Percentiles rank a stretch among this genome's conserved stretches.
Conservation (phyloP, 805 yeast genomes). For the Candida lessepsii region DNA sequence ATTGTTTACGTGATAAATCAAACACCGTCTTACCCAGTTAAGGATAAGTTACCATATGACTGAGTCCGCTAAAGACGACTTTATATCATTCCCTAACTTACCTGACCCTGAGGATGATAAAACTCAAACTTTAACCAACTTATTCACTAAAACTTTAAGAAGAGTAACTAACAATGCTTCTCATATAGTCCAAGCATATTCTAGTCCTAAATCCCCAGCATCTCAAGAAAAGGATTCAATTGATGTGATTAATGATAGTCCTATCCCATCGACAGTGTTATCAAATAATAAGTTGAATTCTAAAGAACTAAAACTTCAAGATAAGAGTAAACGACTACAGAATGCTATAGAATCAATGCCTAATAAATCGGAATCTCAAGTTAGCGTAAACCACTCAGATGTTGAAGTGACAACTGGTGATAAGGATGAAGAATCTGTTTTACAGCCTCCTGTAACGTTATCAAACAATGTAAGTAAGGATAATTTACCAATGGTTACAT, state of each 20-base stretch:
- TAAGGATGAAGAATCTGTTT: not conserved
- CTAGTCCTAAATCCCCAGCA: constrained; percentile 14
- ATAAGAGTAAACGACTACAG: constrained; percentile 8
- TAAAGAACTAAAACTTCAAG: constrained; percentile 3
- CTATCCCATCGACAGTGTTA: constrained; percentile 3
- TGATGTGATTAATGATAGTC: constrained; percentile 10
- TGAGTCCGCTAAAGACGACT: constrained; percentile 21
- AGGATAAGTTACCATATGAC: not conserved
- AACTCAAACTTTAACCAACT: constrained; percentile 31
- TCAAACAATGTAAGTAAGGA: constrained; percentile 6
- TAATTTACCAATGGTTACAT: constrained; percentile 22
- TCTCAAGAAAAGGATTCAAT: constrained; percentile 10
- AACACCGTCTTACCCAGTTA: no score
- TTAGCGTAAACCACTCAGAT: constrained; percentile 1
- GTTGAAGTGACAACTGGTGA: not conserved
- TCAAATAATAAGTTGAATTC: not conserved
- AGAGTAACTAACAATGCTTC: constrained; percentile 45
- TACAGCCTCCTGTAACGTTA: constrained; percentile 1
- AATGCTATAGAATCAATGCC: constrained; percentile 8
- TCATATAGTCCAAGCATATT: constrained; percentile 25
- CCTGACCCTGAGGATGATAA: constrained; percentile 42
- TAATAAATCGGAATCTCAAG: constrained; percentile 2
- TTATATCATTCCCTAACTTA: constrained; percentile 41
- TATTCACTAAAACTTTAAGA: constrained; percentile 37
- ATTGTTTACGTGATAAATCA: no score